Base-by-base conservation (phyloP, 176 grass and related monocot species). In the Luzula sylvatica region DNA sequence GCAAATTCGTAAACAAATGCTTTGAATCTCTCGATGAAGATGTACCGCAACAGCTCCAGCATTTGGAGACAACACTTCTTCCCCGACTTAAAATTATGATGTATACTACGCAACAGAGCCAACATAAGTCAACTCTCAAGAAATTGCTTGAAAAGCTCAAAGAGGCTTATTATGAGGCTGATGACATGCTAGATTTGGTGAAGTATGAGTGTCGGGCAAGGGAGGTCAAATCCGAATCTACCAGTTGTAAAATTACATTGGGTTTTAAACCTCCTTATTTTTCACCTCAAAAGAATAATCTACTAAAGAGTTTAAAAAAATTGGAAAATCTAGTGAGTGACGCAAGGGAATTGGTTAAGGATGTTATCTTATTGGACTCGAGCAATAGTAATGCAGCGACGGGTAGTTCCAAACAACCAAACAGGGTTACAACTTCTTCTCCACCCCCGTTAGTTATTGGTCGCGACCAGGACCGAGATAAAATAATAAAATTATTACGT, bases 401-500 rank as follows among this genome's bases (percentile, higher is more conserved):
- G 7, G 8, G n/a, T 19, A 65, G 26, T 2, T 1, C 0, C 8
- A 12, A 38, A 3, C 19, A 23, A 21, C 29, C 18, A 1, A 3
- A 12, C 3, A 58, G 2, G 0, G 1, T 1, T 4, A 5, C 13
- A 2, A 65, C 9, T 28, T 28, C 15, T 22, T 58, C 14, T 18
- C 0, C 18, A 60, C 72, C n/a, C n/a, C n/a, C n/a, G n/a, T n/a
- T n/a, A n/a, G n/a, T n/a, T n/a, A n/a, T n/a, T n/a, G n/a, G n/a
- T 5, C 69, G 67, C 25, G 60, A 72, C 2, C 1, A 49, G 20
- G 46, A 67, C 2, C 28, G 28, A 48, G 23, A 42, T 14, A 0
- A n/a, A 11, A 77, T 72, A 66, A 23, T 16, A 26, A 20, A 28
- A 9, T 42, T 67, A 12, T 57, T 82, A 4, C 53, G 4, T 32